Percentiles rank a stretch among this genome's conserved stretches.
phyloP scores from a whole-genome alignment of 352 stramenopile species.

The Globisporangium irregulare region DNA sequence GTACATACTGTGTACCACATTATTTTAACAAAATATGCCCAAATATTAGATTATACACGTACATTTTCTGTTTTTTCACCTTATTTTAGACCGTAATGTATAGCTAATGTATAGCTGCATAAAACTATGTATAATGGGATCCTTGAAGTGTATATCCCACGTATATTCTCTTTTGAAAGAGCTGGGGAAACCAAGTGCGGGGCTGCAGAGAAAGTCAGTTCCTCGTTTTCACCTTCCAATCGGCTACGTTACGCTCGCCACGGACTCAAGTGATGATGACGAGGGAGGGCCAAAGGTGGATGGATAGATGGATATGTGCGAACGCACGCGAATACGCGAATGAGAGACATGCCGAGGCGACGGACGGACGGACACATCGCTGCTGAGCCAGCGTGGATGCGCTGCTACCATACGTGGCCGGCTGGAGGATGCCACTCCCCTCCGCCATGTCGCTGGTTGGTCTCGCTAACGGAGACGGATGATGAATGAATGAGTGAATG shows the following conservation, averaged over 20 bases:
- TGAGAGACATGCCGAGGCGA: conserved; percentile 3
- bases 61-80: no score
- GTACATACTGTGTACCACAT: no score
- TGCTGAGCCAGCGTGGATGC: neutral
- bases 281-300: neutral
- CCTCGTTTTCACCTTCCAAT: neutral
- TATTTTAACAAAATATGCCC: no score
- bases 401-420: neutral
- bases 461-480: neutral
- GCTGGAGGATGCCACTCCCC: conserved; percentile 1
- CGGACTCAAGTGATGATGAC: neutral
- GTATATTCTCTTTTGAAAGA: neutral
- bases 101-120: no score
- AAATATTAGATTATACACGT: no score
- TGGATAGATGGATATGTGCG: conserved; percentile 2
- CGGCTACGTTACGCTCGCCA: neutral
- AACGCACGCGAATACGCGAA: neutral
- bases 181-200: neutral
- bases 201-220: conserved; percentile 6
- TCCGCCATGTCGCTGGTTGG: conserved; percentile 9
- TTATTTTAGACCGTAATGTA: no score
- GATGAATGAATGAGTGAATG: neutral
- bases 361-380: neutral
- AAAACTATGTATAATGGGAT: no score
- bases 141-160: neutral